Evolutionary conservation across 371 early-diverging fungal genomes (phyloP), one percentile per base, ranked within the genome.

Genomic region (Circinella umbellata): DNA sequence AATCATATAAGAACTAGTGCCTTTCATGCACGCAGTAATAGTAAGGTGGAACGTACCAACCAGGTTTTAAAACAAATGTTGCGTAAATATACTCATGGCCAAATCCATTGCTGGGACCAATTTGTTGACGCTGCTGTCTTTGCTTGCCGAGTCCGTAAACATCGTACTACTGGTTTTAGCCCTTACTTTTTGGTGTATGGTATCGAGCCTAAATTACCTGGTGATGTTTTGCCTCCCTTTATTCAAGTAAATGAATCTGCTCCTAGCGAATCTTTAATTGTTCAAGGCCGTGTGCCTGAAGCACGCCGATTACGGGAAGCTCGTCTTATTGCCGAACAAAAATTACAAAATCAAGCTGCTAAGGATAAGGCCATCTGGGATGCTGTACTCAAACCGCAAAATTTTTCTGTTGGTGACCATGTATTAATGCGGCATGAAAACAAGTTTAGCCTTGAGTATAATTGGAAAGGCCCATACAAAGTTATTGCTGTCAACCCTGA

Each of bases 331-430:
- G 61, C 61, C 9, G 61, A 20, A 17, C 8, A 6, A 5, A 18
- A 35, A 9, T 14, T 61, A 8, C 0, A 39, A 14, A 17, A 9
- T 15, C n/a, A 39, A 9, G 36, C 61, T 36, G 61, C 63, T 9
- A 39, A 63, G 48, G 63, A 63, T 27, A 63, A 63, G 48, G 63
- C 63, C n/a, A 11, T 39, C n/a, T 63, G 63, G 63, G 63, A 63
- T 61, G 61, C 61, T 35, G 35, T 18, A 15, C 18, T 61, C 13
- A 61, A 35, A n/a, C 61, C 61, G 1, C 61, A 61, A 61, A 20
- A 18, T 3, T 73, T 73, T n/a, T n/a, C 57, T 8, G 46, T 67
- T 60, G 74, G 74, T 46, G 67, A 73, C 42, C 42, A 65, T n/a
- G 74, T 73, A 6, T 37, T 66, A 10, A 18, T 70, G 59, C 60